Base-by-base conservation (phyloP, 148 eudicot genomes). In the Camellia lanceoleosa region DNA sequence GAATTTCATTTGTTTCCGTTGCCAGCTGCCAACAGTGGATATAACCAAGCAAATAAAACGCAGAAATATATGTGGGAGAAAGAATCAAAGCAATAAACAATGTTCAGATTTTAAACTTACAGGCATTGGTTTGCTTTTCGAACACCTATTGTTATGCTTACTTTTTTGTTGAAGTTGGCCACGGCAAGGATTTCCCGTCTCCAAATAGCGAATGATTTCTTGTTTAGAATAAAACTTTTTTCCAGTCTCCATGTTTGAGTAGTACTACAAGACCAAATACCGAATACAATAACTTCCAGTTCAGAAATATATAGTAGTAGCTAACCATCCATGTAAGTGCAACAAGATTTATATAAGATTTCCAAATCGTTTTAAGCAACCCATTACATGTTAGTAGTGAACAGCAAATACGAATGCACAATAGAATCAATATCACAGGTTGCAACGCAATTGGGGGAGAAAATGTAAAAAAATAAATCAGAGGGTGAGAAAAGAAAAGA, bases 191-290 rank as follows among this genome's bases (percentile, higher is more conserved):
- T 71, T 81, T 67, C 68, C 84, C 59, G 73, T 63, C 77, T 76
- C 80, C 19, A 84, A 75, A 76, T 75, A 74, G 56, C 84, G 86
- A 73, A 88, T 65, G 79, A 87, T 78, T 20, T 87, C 83, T 75
- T 76, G 60, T 84, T 90, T 90, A 60, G 95, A 90, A 76, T 91
- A 84, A 73, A 89, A 81, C 75, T 88, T 91, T 75, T 79, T 74
- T 65, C 82, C 82, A 43, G 84, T 89, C 79, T 86, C 85, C 61
- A 41, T 68, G 75, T 89, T 84, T 82, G 68, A 62, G 81, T 85
- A 93, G 75, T 78, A 87, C 97, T 93, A 79, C 80, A 89, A 82
- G 73, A 81, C 44, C 68, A 74, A 30, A 78, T 30, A 71, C 15
- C 38, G 7, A 56, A 56, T 59, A 60, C 47, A 60, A 47, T 61